Base-by-base conservation (phyloP, 176 grass and related monocot species). In the Bromus sterilis region DNA sequence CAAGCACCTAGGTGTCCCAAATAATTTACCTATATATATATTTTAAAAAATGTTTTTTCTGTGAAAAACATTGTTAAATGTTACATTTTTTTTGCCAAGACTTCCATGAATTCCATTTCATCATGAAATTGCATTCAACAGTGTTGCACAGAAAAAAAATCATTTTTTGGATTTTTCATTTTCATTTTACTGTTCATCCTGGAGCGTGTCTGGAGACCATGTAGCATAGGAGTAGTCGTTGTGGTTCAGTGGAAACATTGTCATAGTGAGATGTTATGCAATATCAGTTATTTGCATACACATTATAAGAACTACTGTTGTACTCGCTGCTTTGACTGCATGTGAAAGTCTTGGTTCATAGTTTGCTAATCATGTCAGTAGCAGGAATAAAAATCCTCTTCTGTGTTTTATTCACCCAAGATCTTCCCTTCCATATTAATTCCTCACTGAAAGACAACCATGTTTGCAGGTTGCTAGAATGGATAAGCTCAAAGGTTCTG, bases 401-500 rank as follows among this genome's bases (percentile, higher is more conserved):
- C 33, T n/a, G 33, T 34, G 33, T 34, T 34, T 34, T 34, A 34
- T 34, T 34, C 33, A 34, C 12, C 1, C 10, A 49, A 55, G 6
- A 33, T 42, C 44, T 74, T 58, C 4, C 9, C 18, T 6, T 77
- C 32, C 29, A 13, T 30, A 13, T 56, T 65, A 66, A 9, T 31
- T 43, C 34, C 15, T 71, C 33, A 31, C 14, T 26, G n/a, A 29
- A 3, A 71, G 66, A 72, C 51, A 37, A 32, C 24, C 8, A 32
- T 77, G 4, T 60, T 63, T 63, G 41, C 86, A 82, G 79, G 25
- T 48, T 64, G 26, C 11, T 61, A 78, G 79, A 71, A 97, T 97
- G 94, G 81, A 97, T 76, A 89, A 91, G 80, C 82, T 97, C 56
- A 75, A 53, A 70, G 89, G 84, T 48, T 71, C 91, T 66, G 88